Evolutionary conservation across 108 stramenopile genomes (phyloP).

Genomic region (Epithemia pelagica): DNA sequence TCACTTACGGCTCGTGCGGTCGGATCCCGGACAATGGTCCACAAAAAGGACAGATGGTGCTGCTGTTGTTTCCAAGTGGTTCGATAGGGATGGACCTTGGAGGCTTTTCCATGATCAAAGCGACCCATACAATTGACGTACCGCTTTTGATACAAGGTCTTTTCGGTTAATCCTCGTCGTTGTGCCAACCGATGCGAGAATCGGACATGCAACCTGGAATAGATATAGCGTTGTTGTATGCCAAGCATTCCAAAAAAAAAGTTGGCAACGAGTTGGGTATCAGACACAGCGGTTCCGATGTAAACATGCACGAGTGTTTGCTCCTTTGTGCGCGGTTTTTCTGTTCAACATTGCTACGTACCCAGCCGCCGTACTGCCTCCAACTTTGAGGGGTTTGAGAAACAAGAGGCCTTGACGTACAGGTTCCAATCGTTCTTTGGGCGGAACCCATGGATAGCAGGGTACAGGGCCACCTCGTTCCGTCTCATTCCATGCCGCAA

Average conservation of each 20-base stretch:
- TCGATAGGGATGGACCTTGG: no score
- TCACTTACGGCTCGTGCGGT: constrained; percentile 22
- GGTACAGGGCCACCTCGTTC: no score
- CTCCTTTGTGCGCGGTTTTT: no score
- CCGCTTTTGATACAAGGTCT: neutral
- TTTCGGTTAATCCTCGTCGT: neutral
- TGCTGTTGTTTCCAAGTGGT: neutral
- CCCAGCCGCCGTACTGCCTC: constrained; percentile 23
- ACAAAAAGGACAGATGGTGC: constrained; percentile 13
- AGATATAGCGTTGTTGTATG: no score
- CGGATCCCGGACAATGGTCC: constrained; percentile 42
- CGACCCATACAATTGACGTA: neutral
- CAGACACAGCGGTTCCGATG: no score
- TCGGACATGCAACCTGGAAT: constrained; percentile 26
- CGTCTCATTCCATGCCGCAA: no score
- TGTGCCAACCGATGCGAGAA: constrained; percentile 22
- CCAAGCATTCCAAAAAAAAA: no score
- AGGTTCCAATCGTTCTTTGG: no score
- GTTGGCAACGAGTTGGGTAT: no score
- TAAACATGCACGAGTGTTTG: no score
- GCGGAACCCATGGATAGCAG: no score
- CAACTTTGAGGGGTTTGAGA: constrained; percentile 27
- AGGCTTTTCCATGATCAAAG: neutral
- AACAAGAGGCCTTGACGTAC: constrained; percentile 33
- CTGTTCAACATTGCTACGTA: no score